Evolutionary conservation across 257 asterid species (phyloP).

Genomic region (Cruciata laevipes): DNA sequence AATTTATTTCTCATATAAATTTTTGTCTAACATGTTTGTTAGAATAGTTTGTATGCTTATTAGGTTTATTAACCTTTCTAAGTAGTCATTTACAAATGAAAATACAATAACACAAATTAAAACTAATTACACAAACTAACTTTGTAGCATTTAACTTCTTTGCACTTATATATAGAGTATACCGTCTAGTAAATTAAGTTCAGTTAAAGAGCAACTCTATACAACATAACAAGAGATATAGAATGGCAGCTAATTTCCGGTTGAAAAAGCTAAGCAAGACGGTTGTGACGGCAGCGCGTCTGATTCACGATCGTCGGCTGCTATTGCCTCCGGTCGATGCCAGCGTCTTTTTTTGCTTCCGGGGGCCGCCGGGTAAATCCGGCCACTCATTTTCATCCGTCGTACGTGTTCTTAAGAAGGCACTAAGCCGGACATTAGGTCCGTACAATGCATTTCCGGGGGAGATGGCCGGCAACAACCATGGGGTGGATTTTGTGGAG

Average conservation of each 20-base stretch:
- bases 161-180: too few species aligned
- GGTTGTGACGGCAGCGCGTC: slow-evolving; percentile 45
- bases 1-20: too few species aligned
- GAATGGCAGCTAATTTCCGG: slow-evolving; percentile 15
- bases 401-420: slow-evolving; percentile 30
- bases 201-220: too few species aligned
- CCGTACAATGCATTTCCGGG: slow-evolving; percentile 45
- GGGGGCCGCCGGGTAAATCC: slow-evolving; percentile 3
- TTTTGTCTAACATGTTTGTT: too few species aligned
- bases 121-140: too few species aligned
- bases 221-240: too few species aligned
- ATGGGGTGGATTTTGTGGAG: slow-evolving; percentile 55
- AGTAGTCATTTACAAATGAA: too few species aligned
- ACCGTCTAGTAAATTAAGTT: too few species aligned
- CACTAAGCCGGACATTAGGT: slow-evolving; percentile 43
- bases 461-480: slow-evolving; percentile 48
- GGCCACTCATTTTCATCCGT: background rate
- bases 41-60: too few species aligned
- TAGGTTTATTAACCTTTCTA: too few species aligned
- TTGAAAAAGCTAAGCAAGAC: slow-evolving; percentile 27
- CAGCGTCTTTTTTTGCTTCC: slow-evolving; percentile 49
- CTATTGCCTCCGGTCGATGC: slow-evolving; percentile 57
- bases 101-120: too few species aligned
- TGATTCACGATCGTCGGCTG: slow-evolving; percentile 46
- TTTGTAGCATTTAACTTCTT: too few species aligned